Evolutionary conservation across 2,329 filamentous ascomycete genomes (phyloP).

Genomic region (Colletotrichum sp.): DNA sequence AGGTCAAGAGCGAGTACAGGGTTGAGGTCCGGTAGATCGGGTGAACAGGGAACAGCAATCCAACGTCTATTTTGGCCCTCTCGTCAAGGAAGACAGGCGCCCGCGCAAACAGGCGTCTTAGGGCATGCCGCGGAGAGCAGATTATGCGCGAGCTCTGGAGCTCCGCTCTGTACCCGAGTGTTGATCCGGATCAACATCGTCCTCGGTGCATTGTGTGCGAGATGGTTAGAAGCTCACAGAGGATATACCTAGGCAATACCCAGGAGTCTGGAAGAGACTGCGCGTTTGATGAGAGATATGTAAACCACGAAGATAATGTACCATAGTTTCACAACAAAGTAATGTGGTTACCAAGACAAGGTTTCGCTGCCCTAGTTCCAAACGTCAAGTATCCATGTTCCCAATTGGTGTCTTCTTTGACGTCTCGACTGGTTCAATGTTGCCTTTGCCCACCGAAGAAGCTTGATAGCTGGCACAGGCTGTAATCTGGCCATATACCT

Average conservation of each 20-base stretch:
- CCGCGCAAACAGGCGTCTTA: accelerated
- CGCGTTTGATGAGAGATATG: background rate
- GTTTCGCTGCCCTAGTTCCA: background rate
- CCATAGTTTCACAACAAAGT: background rate
- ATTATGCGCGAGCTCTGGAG: background rate
- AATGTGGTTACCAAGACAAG: background rate
- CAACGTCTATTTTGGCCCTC: background rate
- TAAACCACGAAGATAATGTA: background rate
- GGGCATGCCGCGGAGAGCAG: background rate
- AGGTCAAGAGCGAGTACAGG: slow-evolving; percentile 12
- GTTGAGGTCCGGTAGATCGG: background rate
- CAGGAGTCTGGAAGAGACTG: background rate
- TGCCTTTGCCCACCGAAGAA: background rate
- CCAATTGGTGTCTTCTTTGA: background rate
- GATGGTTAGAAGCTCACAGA: background rate
- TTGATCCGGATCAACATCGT: background rate
- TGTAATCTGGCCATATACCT: background rate
- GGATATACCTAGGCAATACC: background rate
- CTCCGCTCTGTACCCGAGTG: background rate
- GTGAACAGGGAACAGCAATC: background rate
- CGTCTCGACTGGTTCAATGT: background rate
- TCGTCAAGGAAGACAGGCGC: background rate
- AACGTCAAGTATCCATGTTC: background rate
- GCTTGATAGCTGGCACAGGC: background rate
- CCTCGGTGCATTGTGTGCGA: background rate